Evolutionary conservation across 805 yeast genomes (phyloP).

Genomic region (Metschnikowia kunwiensis): DNA sequence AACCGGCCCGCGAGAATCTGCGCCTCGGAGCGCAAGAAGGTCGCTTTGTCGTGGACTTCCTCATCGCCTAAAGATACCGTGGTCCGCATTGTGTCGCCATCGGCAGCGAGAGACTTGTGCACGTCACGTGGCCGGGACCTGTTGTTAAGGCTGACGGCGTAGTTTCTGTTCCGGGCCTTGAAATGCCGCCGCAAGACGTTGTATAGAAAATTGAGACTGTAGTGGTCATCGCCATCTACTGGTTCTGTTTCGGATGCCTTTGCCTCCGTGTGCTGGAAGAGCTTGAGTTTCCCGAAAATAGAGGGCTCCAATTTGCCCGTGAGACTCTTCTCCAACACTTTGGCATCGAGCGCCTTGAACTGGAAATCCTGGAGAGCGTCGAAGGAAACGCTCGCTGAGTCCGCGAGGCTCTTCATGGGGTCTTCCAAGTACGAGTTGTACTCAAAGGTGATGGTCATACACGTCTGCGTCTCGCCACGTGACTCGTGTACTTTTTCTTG

Average conservation of each 20-base stretch:
- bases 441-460: constrained; percentile 37
- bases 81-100: constrained; percentile 5
- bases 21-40: constrained; percentile 28
- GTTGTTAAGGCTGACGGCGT: constrained; percentile 23
- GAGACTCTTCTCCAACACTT: constrained; percentile 29
- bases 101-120: constrained; percentile 3
- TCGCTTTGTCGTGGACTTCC: background rate
- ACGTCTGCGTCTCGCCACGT: constrained; percentile 20
- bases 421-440: constrained; percentile 33
- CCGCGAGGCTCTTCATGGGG: constrained; percentile 26
- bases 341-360: constrained; percentile 23
- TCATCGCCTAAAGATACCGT: constrained; percentile 4
- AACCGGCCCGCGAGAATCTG: constrained; percentile 26
- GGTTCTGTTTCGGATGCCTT: constrained; percentile 7
- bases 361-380: constrained; percentile 25
- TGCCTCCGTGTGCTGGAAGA: constrained; percentile 22
- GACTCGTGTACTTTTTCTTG: background rate
- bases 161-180: constrained; percentile 29
- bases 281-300: constrained; percentile 21
- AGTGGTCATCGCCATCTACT: constrained; percentile 26
- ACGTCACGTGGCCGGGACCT: background rate
- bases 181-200: constrained; percentile 32
- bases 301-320: constrained; percentile 24
- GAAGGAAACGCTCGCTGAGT: constrained; percentile 26
- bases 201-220: constrained; percentile 31